Evolutionary conservation across 495 filamentous ascomycete species (phyloP).

Genomic region (Neurospora tetraspora): DNA sequence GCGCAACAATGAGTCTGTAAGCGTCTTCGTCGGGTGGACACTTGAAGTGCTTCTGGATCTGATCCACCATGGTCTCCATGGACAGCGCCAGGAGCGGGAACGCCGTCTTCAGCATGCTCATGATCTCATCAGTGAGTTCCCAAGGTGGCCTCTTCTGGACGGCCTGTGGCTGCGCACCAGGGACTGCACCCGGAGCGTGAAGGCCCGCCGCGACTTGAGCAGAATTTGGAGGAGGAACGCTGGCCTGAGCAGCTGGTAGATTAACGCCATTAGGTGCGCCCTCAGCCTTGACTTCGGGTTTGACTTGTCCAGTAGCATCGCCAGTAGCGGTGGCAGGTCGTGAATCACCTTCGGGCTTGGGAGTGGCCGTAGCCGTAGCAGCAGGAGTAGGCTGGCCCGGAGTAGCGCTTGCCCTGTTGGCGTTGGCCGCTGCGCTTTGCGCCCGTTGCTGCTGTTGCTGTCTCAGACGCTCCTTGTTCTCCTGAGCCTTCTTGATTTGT

Average conservation of each 20-base stretch:
- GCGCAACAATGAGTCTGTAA: conserved; percentile 91
- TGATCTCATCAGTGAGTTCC: conserved; percentile 94
- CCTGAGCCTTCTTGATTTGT: conserved; percentile 78
- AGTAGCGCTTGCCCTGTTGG: conserved; percentile 7
- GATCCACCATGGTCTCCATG: conserved; percentile 99
- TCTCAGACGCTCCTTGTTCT: conserved; percentile 49
- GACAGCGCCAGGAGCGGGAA: conserved; percentile 92
- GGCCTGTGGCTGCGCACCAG: conserved; percentile 21
- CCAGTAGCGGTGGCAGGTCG: conserved; percentile 41
- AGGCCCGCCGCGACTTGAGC: conserved; percentile 11
- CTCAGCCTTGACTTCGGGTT: conserved; percentile 31
- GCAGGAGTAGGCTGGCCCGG: background rate
- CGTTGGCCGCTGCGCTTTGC: conserved; percentile 29
- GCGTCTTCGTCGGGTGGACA: conserved; percentile 97
- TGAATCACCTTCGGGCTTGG: conserved; percentile 26
- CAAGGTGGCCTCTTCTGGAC: conserved; percentile 67
- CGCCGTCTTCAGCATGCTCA: conserved; percentile 85
- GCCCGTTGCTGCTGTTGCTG: conserved; percentile 4
- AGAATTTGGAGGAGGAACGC: conserved; percentile 12
- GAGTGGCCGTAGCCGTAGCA: conserved; percentile 4
- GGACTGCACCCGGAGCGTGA: conserved; percentile 14
- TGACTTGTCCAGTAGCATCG: conserved; percentile 29
- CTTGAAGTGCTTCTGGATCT: conserved; percentile 97
- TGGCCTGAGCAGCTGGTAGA: background rate
- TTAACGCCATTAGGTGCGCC: conserved; percentile 13